These are phyloP conservation scores for Pleurotus salmoneostramineus DNA, from an alignment of 768 basidiomycete species.

Conservation along the genomic window DNA sequence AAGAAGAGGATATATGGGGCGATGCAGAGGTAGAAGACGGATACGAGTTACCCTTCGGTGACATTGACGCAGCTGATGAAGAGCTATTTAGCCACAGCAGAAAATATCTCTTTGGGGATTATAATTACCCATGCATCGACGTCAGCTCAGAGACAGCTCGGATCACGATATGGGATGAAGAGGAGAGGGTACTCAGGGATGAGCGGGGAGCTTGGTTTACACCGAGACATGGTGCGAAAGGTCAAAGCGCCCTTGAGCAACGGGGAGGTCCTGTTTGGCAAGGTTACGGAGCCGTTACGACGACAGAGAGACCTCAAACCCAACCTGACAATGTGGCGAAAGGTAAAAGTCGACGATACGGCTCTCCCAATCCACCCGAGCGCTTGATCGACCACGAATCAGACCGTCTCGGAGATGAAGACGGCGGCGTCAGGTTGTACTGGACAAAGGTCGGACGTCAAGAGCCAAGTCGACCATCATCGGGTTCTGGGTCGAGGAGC, in stretches of 20 bases:
- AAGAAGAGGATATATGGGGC: conserved; percentile 40
- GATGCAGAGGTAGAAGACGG: conserved; percentile 31
- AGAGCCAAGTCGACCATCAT: conserved; percentile 9
- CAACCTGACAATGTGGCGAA: conserved; percentile 4
- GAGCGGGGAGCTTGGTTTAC: conserved; percentile 73
- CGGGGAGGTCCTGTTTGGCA: conserved; percentile 40
- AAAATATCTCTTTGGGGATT: conserved; percentile 84
- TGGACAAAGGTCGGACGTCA: conserved; percentile 36
- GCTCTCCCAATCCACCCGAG: conserved; percentile 20
- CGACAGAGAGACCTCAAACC: conserved; percentile 13
- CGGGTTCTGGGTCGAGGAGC: conserved; percentile 7
- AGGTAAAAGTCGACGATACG: neutral
- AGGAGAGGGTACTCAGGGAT: conserved; percentile 77
- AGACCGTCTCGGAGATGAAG: conserved; percentile 27
- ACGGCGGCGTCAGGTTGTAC: conserved; percentile 35
- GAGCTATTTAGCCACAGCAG: conserved; percentile 71
- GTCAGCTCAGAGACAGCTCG: conserved; percentile 76
- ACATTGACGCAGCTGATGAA: conserved; percentile 69
- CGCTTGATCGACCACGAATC: conserved; percentile 43
- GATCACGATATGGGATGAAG: conserved; percentile 72
- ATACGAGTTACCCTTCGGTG: conserved; percentile 65
- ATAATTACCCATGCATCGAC: conserved; percentile 87
- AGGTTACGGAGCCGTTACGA: conserved; percentile 56
- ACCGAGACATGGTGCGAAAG: conserved; percentile 45
- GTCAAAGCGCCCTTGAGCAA: conserved; percentile 34